phyloP scores from a whole-genome alignment of 2,329 filamentous ascomycete genomes.

The Drechslerella dactyloides region DNA sequence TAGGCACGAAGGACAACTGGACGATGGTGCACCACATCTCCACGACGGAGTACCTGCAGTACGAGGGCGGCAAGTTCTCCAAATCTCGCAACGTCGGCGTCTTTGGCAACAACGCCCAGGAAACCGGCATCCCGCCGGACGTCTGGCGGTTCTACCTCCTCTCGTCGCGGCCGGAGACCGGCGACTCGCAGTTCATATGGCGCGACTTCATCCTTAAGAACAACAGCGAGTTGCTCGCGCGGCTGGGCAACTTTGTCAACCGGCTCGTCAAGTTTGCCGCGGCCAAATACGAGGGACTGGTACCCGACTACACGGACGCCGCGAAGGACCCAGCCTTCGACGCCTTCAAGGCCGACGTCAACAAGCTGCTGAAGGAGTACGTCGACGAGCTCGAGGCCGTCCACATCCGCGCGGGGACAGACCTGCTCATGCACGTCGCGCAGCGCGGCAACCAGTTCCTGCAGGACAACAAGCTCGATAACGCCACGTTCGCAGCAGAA shows the following conservation, averaged over 20 bases:
- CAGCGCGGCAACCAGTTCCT: slow-evolving; percentile 67
- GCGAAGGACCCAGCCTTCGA: slow-evolving; percentile 56
- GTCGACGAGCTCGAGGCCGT: slow-evolving; percentile 72
- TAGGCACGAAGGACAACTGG: slow-evolving; percentile 85
- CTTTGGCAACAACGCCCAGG: slow-evolving; percentile 86
- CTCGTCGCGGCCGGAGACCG: slow-evolving; percentile 80
- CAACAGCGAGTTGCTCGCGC: slow-evolving; percentile 84
- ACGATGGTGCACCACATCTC: slow-evolving; percentile 87
- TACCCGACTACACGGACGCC: slow-evolving; percentile 71
- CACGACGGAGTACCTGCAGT: slow-evolving; percentile 88
- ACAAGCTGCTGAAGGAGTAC: slow-evolving; percentile 71
- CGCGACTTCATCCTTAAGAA: slow-evolving; percentile 79
- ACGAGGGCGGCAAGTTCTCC: slow-evolving; percentile 88
- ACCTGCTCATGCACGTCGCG: slow-evolving; percentile 71
- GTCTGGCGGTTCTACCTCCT: slow-evolving; percentile 96
- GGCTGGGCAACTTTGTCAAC: slow-evolving; percentile 75
- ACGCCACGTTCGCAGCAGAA: slow-evolving; percentile 64
- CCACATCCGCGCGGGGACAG: slow-evolving; percentile 71
- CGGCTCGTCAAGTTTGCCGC: slow-evolving; percentile 77
- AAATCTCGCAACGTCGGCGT: slow-evolving; percentile 90
- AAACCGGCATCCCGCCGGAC: slow-evolving; percentile 81
- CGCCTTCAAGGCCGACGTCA: slow-evolving; percentile 66
- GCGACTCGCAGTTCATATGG: slow-evolving; percentile 91
- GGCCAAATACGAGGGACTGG: slow-evolving; percentile 73
- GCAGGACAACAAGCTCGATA: slow-evolving; percentile 65